phyloP scores from a whole-genome alignment of 2,329 filamentous ascomycete species.

The Cephalotrichum gorgonifer region DNA sequence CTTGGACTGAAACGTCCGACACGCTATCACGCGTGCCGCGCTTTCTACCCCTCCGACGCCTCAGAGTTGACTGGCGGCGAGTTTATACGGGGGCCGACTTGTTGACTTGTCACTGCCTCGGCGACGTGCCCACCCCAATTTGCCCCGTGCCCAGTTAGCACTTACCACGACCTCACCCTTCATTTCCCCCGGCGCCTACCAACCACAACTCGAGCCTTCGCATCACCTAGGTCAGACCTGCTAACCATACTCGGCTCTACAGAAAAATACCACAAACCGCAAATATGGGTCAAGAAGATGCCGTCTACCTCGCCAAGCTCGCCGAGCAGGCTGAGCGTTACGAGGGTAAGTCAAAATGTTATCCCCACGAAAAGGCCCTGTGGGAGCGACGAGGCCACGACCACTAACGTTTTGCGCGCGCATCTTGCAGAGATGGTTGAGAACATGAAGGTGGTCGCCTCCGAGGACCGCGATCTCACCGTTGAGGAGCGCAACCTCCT shows the following conservation, averaged over 20 bases:
- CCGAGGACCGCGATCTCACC: slow-evolving; percentile 70
- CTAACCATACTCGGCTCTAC: neutral
- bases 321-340: slow-evolving; percentile 99
- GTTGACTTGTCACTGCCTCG: neutral
- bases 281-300: slow-evolving; percentile 95
- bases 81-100: neutral
- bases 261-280: neutral
- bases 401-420: slow-evolving; percentile 1
- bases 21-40: neutral
- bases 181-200: neutral
- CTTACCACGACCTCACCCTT: neutral
- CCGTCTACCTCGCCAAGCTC: slow-evolving; percentile 99
- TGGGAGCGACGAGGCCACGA: slow-evolving; percentile 8
- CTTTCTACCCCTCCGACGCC: neutral
- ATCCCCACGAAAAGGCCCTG: neutral
- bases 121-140: neutral
- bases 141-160: neutral
- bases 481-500: slow-evolving; percentile 97
- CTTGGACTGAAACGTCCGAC: neutral
- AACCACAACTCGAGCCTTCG: neutral
- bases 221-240: neutral
- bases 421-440: slow-evolving; percentile 80
- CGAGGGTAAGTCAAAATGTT: slow-evolving; percentile 57
- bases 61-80: neutral
- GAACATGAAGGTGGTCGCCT: slow-evolving; percentile 98